Conservation (phyloP, 73 alveolate genomes). For the Symbiodinium pilosum region DNA sequence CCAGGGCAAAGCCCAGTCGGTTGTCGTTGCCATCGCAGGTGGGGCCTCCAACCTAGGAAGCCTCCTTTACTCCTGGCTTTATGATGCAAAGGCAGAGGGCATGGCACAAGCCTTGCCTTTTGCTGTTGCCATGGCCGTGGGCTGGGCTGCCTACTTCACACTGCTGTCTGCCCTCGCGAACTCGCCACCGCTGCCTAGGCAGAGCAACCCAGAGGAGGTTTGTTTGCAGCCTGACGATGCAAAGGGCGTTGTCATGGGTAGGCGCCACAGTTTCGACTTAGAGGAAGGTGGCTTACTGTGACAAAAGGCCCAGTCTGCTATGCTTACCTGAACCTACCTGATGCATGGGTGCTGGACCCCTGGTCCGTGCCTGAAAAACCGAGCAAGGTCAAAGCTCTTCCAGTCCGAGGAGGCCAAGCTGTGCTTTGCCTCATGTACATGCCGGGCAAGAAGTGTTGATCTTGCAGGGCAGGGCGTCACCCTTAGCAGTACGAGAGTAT, state of each 20-base stretch:
- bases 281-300: not conserved
- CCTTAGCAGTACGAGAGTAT: no score
- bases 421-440: no score
- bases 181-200: not conserved
- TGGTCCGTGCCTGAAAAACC: no score
- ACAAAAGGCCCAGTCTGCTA: not conserved
- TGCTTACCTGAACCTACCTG: no score
- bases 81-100: constrained; percentile 12
- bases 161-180: not conserved
- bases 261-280: constrained; percentile 11
- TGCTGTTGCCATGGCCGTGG: not conserved
- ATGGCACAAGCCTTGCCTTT: not conserved
- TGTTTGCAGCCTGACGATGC: not conserved
- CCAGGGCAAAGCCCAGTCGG: constrained; percentile 14
- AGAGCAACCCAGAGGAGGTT: not conserved
- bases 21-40: not conserved
- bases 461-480: no score
- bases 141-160: not conserved
- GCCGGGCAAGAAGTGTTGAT: no score
- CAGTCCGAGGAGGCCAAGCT: not conserved
- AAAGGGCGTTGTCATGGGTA: not conserved
- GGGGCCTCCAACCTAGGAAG: constrained; percentile 5
- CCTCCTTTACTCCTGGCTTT: not conserved
- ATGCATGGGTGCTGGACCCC: no score
- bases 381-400: not conserved